Conservation (phyloP, 192 early-diverging fungal genomes). For the Dispira simplex region DNA sequence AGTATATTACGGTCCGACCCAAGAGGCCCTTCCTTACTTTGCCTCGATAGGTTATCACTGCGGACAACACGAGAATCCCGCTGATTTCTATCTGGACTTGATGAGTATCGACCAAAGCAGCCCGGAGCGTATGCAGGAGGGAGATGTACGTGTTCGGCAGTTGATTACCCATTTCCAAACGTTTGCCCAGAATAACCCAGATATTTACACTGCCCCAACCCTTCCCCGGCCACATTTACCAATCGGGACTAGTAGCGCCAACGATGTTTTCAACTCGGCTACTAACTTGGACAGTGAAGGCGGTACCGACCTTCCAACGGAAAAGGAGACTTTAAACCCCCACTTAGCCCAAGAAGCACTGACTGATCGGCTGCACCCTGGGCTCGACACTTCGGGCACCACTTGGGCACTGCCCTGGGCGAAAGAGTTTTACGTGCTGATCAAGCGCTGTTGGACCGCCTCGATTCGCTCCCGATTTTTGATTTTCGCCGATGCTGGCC, state of each 20-base stretch:
- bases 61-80: constrained; percentile 53
- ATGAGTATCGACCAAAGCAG: constrained; percentile 34
- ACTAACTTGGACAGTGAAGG: not conserved
- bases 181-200: not conserved
- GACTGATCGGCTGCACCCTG: too few relatives aligned
- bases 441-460: constrained; percentile 30
- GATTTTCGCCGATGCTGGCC: constrained; percentile 19
- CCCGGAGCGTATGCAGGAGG: constrained; percentile 20
- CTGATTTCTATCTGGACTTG: constrained; percentile 55
- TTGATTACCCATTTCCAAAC: constrained; percentile 13
- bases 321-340: too few relatives aligned
- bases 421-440: constrained; percentile 28
- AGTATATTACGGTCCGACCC: constrained; percentile 40
- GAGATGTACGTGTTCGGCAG: constrained; percentile 21
- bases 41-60: constrained; percentile 37
- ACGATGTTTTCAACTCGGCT: not conserved
- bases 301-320: not conserved
- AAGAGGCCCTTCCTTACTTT: constrained; percentile 29
- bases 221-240: not conserved
- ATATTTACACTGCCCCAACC: not conserved
- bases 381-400: not conserved
- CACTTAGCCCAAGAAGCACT: too few relatives aligned
- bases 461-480: constrained; percentile 21
- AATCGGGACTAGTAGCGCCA: not conserved
- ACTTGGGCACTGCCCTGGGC: constrained; percentile 20